Percentiles rank a stretch among this genome's conserved stretches.
These are phyloP conservation scores for Coniochaeta sp. DNA, from an alignment of 2,329 filamentous ascomycete genomes.

Conservation along the genomic window DNA sequence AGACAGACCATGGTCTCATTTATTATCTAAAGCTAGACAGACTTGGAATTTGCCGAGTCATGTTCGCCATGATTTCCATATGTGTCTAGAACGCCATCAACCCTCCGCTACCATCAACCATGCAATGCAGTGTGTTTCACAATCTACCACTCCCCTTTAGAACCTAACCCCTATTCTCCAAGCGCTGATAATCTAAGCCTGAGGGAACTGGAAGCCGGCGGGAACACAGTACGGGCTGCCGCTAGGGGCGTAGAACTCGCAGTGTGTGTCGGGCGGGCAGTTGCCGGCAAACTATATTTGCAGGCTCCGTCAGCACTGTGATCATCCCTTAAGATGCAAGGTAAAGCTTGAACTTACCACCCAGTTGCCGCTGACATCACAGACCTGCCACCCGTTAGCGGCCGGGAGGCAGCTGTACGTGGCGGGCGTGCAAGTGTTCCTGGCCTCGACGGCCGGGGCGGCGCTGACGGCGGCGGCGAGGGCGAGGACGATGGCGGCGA, in stretches of 20 bases:
- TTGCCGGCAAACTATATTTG: constrained; percentile 14
- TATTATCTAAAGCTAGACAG: too few species aligned
- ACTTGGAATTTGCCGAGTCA: too few species aligned
- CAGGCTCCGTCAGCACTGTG: not conserved
- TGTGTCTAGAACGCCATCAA: too few species aligned
- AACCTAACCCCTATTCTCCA: too few species aligned
- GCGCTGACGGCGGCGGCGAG: constrained; percentile 9
- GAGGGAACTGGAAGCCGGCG: not conserved
- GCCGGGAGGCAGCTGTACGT: constrained; percentile 12
- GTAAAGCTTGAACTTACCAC: constrained; percentile 11
- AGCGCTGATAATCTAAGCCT: too few species aligned
- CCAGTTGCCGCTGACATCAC: constrained; percentile 10
- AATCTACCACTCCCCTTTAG: too few species aligned
- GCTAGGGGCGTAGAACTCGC: constrained; percentile 13
- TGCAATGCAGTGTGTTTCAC: too few species aligned
- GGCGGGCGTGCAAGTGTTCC: constrained; percentile 12
- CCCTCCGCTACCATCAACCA: too few species aligned
- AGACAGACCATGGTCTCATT: too few species aligned
- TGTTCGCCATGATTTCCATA: too few species aligned
- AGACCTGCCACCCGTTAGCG: constrained; percentile 15
- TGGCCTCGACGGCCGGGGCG: constrained; percentile 5
- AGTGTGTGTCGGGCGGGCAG: constrained; percentile 10
- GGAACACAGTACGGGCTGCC: constrained; percentile 18
- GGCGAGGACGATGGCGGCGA: constrained; percentile 10
- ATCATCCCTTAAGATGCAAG: too few species aligned